Conservation (phyloP, 2,329 filamentous ascomycete species). For the Capronia coronata region DNA sequence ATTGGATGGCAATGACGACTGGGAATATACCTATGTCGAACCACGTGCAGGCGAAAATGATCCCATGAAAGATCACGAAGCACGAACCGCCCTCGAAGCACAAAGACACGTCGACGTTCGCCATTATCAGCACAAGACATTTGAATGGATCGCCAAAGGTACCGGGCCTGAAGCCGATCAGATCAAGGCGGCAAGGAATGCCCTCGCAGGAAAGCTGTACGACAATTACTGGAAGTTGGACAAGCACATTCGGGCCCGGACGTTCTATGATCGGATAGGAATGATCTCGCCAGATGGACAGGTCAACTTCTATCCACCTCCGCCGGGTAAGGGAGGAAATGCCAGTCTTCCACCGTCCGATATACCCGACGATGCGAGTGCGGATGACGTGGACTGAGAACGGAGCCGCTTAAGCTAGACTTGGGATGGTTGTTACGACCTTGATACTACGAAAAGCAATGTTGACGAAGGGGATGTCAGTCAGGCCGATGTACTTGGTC, state of each 20-base stretch:
- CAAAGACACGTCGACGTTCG: constrained; percentile 61
- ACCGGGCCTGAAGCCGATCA: constrained; percentile 43
- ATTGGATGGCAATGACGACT: constrained; percentile 78
- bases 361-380: constrained; percentile 13
- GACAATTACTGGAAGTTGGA: constrained; percentile 85
- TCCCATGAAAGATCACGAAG: constrained; percentile 61
- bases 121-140: constrained; percentile 66
- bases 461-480: too few species aligned
- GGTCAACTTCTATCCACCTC: constrained; percentile 61
- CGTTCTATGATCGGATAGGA: constrained; percentile 76
- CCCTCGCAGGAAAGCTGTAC: constrained; percentile 57
- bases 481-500: too few species aligned
- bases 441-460: not conserved
- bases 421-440: too few species aligned
- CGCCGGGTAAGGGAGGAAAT: constrained; percentile 15
- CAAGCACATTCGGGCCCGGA: constrained; percentile 74
- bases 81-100: constrained; percentile 57
- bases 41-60: constrained; percentile 70
- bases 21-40: constrained; percentile 76
- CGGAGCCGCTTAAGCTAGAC: too few species aligned
- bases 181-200: constrained; percentile 53
- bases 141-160: constrained; percentile 62
- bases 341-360: constrained; percentile 9
- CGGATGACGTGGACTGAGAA: constrained; percentile 26
- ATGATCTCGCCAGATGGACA: constrained; percentile 62